phyloP scores from a whole-genome alignment of 352 stramenopile genomes.

The Aphanomyces stellatus region DNA sequence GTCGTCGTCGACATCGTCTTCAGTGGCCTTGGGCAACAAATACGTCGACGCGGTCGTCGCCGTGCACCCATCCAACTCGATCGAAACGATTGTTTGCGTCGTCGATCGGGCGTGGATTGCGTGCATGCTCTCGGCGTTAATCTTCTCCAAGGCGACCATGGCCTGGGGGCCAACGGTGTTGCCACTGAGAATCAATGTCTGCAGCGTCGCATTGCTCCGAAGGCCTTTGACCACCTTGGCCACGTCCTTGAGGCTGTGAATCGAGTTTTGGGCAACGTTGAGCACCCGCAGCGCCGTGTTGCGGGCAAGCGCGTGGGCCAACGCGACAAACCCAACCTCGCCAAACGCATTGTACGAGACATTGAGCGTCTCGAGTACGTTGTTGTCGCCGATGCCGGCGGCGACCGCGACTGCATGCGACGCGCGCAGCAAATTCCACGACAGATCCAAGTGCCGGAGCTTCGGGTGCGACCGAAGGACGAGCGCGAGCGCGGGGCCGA shows the following conservation, averaged over 20 bases:
- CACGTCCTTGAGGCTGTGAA: background rate
- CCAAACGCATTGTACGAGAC: conserved; percentile 6
- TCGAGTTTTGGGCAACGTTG: conserved; percentile 12
- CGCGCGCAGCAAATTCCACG: conserved; percentile 11
- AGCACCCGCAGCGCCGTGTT: conserved; percentile 1
- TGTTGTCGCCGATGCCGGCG: conserved; percentile 9
- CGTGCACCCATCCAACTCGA: background rate
- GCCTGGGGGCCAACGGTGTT: background rate
- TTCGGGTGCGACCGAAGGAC: background rate
- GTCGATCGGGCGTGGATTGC: background rate
- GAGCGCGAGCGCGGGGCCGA: background rate
- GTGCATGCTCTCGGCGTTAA: background rate
- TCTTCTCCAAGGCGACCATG: background rate
- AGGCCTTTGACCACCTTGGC: background rate
- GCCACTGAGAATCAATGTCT: conserved; percentile 2
- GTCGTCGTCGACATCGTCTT: background rate
- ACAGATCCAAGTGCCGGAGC: conserved; percentile 5
- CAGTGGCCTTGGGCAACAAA: background rate
- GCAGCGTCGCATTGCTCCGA: background rate
- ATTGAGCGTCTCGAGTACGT: background rate
- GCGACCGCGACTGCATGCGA: background rate
- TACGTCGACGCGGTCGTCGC: background rate
- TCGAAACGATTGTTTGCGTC: background rate
- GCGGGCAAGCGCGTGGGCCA: background rate
- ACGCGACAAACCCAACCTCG: background rate